These are phyloP conservation scores for Apophysomyces elegans DNA, from an alignment of 371 early-diverging fungal species.

Conservation along the genomic window DNA sequence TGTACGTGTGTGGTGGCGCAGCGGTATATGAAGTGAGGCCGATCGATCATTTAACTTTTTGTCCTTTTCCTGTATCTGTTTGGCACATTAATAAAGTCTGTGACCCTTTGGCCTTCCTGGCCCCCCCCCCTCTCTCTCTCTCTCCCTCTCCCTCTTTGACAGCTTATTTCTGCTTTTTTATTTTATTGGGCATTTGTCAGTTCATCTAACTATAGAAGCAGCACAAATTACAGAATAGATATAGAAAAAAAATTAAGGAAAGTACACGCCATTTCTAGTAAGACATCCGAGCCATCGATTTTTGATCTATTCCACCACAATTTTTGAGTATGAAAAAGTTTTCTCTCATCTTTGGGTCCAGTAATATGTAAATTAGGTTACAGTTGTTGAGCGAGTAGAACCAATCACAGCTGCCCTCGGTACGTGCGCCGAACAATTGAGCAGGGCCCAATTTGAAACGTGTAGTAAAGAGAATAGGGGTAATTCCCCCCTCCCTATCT, in stretches of 20 bases:
- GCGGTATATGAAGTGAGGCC: background rate
- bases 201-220: no score
- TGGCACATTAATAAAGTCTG: background rate
- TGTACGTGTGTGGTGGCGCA: background rate
- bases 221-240: no score
- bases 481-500: no score
- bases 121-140: background rate
- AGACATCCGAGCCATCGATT: background rate
- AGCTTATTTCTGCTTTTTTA: background rate
- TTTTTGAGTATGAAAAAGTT: background rate
- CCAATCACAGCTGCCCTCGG: slow-evolving; percentile 4
- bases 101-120: background rate
- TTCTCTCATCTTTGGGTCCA: background rate
- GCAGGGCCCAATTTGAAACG: background rate
- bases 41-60: background rate
- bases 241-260: background rate
- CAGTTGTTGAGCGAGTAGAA: slow-evolving; percentile 4
- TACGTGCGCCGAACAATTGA: slow-evolving; percentile 8
- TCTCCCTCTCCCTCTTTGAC: background rate
- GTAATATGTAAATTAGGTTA: slow-evolving; percentile 5
- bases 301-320: background rate
- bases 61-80: background rate
- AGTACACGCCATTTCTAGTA: background rate
- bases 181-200: no score
- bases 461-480: background rate